phyloP scores from a whole-genome alignment of 805 yeast species.

The Metschnikowia santaceciliae region DNA sequence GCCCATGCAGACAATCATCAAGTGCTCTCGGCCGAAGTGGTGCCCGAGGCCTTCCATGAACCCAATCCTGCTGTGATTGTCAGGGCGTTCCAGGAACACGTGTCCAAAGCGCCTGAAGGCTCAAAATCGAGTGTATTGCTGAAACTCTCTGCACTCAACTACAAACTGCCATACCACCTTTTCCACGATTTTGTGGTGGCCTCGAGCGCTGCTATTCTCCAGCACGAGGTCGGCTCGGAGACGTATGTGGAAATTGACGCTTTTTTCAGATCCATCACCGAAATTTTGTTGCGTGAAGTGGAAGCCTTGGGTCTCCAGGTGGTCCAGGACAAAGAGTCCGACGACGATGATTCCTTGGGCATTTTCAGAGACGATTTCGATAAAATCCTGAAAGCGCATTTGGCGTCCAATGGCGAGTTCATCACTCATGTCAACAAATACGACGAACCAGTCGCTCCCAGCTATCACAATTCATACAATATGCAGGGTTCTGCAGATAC shows the following conservation, averaged over 20 bases:
- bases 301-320: slow-evolving; percentile 36
- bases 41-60: slow-evolving; percentile 50
- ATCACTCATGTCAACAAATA: slow-evolving; percentile 30
- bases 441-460: slow-evolving; percentile 26
- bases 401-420: slow-evolving; percentile 59
- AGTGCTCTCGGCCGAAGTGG: slow-evolving; percentile 12
- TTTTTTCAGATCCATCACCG: slow-evolving; percentile 60
- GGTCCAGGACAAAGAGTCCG: slow-evolving; percentile 11
- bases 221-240: slow-evolving; percentile 45
- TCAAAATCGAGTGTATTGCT: slow-evolving; percentile 38
- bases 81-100: slow-evolving; percentile 35
- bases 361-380: slow-evolving; percentile 55
- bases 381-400: slow-evolving; percentile 51
- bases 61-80: slow-evolving; percentile 40
- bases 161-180: slow-evolving; percentile 48
- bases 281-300: slow-evolving; percentile 60
- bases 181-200: slow-evolving; percentile 67
- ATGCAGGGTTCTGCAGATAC: slow-evolving; percentile 27
- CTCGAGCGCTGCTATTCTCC: slow-evolving; percentile 44
- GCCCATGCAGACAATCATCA: slow-evolving; percentile 8
- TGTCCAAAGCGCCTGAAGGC: slow-evolving; percentile 26
- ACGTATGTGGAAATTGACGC: slow-evolving; percentile 54
- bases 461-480: slow-evolving; percentile 25
- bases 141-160: slow-evolving; percentile 37
- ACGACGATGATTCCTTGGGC: slow-evolving; percentile 24